These are phyloP conservation scores for Nicotiana undulata DNA, from an alignment of 257 asterid genomes.

Conservation along the genomic window DNA sequence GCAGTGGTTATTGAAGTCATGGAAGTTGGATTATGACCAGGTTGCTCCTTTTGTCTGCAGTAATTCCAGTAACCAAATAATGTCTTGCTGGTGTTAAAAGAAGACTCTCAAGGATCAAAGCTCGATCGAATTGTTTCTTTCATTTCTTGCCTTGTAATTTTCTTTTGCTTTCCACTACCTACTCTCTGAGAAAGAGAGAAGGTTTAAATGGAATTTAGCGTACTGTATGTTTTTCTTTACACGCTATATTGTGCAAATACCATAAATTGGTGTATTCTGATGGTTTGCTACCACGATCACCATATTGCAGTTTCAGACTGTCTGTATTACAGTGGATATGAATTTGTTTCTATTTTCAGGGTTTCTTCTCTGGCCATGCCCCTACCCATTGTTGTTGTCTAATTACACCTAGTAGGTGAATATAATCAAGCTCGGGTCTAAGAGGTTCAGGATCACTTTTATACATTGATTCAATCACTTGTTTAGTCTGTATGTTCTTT, in stretches of 20 bases:
- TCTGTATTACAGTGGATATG: neutral
- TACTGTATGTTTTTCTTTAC: neutral
- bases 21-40: conserved; percentile 5
- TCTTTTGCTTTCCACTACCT: conserved; percentile 4
- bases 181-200: neutral
- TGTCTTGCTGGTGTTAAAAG: neutral
- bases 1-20: neutral
- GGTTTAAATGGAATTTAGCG: neutral
- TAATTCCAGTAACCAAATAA: neutral
- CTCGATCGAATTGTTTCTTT: neutral
- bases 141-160: neutral
- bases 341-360: neutral
- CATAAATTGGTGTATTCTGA: neutral
- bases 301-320: neutral
- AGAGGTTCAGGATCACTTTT: no score
- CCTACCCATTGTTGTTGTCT: neutral
- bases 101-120: neutral
- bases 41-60: conserved; percentile 2
- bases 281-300: neutral
- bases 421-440: no score
- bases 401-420: no score
- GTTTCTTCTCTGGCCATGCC: neutral
- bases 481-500: no score
- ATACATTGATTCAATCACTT: no score
- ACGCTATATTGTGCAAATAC: neutral